Base-by-base conservation (phyloP, 768 basidiomycete genomes). In the Suillus lakei region DNA sequence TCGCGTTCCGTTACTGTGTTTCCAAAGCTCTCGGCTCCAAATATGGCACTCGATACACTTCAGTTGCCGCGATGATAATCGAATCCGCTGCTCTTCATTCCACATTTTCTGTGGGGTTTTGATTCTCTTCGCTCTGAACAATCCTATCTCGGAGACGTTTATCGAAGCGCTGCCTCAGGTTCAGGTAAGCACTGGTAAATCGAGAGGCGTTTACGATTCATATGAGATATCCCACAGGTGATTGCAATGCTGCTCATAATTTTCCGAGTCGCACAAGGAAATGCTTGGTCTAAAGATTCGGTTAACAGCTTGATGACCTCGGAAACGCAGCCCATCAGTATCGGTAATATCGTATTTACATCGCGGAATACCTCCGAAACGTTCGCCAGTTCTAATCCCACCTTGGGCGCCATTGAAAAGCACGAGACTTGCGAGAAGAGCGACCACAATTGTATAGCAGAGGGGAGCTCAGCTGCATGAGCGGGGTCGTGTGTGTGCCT, bases 11-110 rank as follows among this genome's bases (percentile, higher is more conserved):
- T 13, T 58, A 67, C 34, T 60, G 41, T 8, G 36, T 65, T 1
- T 21, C 56, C 2, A n/a, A 43, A 1, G 61, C 60, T 1, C 50
- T 82, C 2, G 77, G 77, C n/a, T 34, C 59, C 16, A 63, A 48
- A 32, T 61, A 73, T 30, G 69, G 72, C 8, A 43, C 46, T 7
- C 68, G 69, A 21, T 81, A 81, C 60, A 72, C 76, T 4, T 75
- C 71, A 2, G 60, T 80, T 9, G 73, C 72, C 15, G 70, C 79
- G 3, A 79, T 82, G 69, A 50, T 78, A 34, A 53, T 82, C 54
- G 80, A 81, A 67, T 77, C 76, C 1, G 77, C 77, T 2, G 68
- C 74, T 4, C 41, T 77, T 3, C 79, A 78, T 54, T 70, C 76
- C 6, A 18, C 67, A 5, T 56, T 72, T 18, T 71, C 72, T 0